These are phyloP conservation scores for Globisporangium emineosum DNA, from an alignment of 352 stramenopile genomes.

Conservation along the genomic window DNA sequence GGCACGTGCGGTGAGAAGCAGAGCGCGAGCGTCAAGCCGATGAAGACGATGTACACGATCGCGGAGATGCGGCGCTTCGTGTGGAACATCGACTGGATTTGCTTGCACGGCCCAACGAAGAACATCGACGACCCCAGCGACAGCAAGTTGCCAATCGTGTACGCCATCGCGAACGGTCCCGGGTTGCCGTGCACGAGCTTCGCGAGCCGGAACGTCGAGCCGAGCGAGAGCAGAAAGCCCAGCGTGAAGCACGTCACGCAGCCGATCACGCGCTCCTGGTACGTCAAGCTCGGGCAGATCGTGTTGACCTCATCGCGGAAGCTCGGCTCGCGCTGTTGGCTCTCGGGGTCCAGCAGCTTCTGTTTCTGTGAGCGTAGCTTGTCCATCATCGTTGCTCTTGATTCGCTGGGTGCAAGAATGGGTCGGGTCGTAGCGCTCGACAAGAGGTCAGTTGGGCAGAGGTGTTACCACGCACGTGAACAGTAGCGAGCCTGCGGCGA, in stretches of 20 bases:
- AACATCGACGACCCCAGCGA: slow-evolving; percentile 82
- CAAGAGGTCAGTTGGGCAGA: not conserved
- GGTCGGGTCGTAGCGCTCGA: too few species aligned
- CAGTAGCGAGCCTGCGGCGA: not conserved
- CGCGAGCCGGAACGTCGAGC: slow-evolving; percentile 74
- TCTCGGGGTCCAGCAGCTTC: slow-evolving; percentile 77
- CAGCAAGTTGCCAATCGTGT: slow-evolving; percentile 84
- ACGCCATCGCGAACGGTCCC: slow-evolving; percentile 79
- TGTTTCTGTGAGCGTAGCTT: slow-evolving; percentile 64
- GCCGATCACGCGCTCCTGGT: slow-evolving; percentile 83
- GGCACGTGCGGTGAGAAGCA: slow-evolving; percentile 71
- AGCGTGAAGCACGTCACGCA: slow-evolving; percentile 78
- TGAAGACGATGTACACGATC: slow-evolving; percentile 75
- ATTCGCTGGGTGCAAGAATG: not conserved
- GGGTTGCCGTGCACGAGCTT: slow-evolving; percentile 76
- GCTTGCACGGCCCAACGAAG: slow-evolving; percentile 81
- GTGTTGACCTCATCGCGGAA: slow-evolving; percentile 29
- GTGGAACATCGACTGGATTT: slow-evolving; percentile 83
- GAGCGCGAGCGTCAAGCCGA: slow-evolving; percentile 68
- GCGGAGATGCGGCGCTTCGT: slow-evolving; percentile 68
- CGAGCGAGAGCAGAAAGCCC: slow-evolving; percentile 80
- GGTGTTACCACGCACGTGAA: not conserved
- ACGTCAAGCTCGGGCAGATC: slow-evolving; percentile 72
- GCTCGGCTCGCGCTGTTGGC: slow-evolving; percentile 30
- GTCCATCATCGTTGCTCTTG: slow-evolving; percentile 48